Conservation (phyloP, 1,139 yeast genomes). For the Geotrichum candidum region DNA sequence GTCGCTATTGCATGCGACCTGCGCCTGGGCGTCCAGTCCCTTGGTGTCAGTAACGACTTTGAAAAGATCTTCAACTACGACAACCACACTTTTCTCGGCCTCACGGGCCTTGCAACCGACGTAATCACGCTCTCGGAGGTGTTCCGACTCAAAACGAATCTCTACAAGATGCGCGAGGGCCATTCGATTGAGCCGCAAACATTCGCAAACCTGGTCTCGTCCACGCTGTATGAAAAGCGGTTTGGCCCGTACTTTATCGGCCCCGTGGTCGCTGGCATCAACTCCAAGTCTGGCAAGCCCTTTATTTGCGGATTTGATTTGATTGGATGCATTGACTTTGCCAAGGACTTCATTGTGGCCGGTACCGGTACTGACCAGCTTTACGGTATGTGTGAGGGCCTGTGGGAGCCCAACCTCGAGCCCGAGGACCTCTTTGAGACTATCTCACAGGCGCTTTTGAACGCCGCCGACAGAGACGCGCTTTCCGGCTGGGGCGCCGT, state of each 20-base stretch:
- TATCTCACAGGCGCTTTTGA: slow-evolving; percentile 85
- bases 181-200: slow-evolving; percentile 88
- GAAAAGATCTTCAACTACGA: slow-evolving; percentile 87
- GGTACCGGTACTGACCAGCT: slow-evolving; percentile 96
- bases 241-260: slow-evolving; percentile 97
- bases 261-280: slow-evolving; percentile 93
- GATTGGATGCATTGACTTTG: slow-evolving; percentile 93
- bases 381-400: slow-evolving; percentile 97
- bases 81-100: slow-evolving; percentile 69
- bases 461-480: slow-evolving; percentile 97
- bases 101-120: slow-evolving; percentile 94
- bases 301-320: slow-evolving; percentile 93
- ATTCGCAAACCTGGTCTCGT: slow-evolving; percentile 85
- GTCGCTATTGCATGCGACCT: slow-evolving; percentile 96
- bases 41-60: slow-evolving; percentile 87
- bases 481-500: slow-evolving; percentile 98
- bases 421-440: slow-evolving; percentile 97
- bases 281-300: slow-evolving; percentile 74
- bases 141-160: slow-evolving; percentile 76
- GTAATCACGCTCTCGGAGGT: slow-evolving; percentile 76
- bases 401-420: slow-evolving; percentile 87
- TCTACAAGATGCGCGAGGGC: slow-evolving; percentile 89
- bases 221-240: slow-evolving; percentile 78
- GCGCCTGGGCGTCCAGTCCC: slow-evolving; percentile 87
- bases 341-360: slow-evolving; percentile 91